Base-by-base conservation (phyloP, 192 early-diverging fungal genomes). In the Chytriomyces hyalinus region DNA sequence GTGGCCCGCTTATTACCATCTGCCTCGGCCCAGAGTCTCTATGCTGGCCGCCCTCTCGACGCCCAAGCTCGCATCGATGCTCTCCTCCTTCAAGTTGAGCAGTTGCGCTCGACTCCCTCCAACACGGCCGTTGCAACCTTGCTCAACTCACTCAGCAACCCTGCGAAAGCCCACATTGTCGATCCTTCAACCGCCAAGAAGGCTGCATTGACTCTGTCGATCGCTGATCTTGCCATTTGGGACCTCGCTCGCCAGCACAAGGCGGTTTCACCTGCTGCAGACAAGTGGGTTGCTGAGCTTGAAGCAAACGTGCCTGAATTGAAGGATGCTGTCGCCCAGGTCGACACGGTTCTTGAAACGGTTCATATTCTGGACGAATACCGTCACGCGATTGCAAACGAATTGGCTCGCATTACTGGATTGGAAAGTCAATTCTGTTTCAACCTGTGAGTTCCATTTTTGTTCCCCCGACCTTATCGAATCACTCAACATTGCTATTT, bases 191-290 rank as follows among this genome's bases (percentile, higher is more conserved):
- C 67, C 44, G 28, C 67, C 49, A 28, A 49, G 13, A 28, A 17
- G 13, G 20, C n/a, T 28, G 15, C 67, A 10, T 15, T 49, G 46
- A 13, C 13, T 10, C 72, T 76, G 24, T 49, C 78, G 7, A 17
- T 79, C 15, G 71, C 78, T 47, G 78, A 79, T 20, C 57, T 79
- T 17, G 53, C 73, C 43, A 73, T 65, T 11, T 79, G 78, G 78
- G 78, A 79, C 49, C 49, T 75, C 2, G 72, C 73, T 15, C 65
- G 67, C 15, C 51, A 70, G 67, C 44, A 70, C 48, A 9, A 47
- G 6, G 36, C 28, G 20, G 46, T 57, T 44, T 59, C 43, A 57
- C n/a, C n/a, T 17, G 51, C 17, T 6, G 76, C 67, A 20, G 76
- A 70, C 36, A n/a, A 78, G 57, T 78, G 76, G 76, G 76, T 78